Base-by-base conservation (phyloP, 345 rosid genomes). In the Eucalyptus tenuipes region DNA sequence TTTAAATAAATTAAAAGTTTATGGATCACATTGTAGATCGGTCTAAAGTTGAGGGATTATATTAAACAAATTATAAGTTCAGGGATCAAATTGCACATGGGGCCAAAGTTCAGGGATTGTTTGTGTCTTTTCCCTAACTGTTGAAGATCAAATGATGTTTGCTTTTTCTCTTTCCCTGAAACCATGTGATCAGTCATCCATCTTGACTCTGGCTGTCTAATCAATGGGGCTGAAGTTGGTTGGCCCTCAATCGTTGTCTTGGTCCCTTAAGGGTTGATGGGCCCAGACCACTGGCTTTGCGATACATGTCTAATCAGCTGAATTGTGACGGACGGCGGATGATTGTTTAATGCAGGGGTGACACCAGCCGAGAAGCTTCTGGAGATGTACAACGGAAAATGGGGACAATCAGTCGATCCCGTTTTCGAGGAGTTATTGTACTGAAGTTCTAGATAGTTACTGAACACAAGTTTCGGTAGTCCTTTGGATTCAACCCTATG, bases 361-460 rank as follows among this genome's bases (percentile, higher is more conserved):
- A 90, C 89, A n/a, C 91, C 91, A 22, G 89, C 91, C 13, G 91
- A 88, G 89, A 71, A 88, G 53, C 91, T 90, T 49, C 13, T 88
- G 88, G 89, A 90, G 86, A 22, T 90, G 88, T 90, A 90, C 86
- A 33, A 86, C 48, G 91, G 88, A 68, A 86, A 88, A 48, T 90
- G 91, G 91, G 64, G 82, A 22, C 91, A 86, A 31, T 88, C 89
- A 12, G 89, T 86, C 22, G 87, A 90, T 88, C 91, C 91, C 8
- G 87, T 90, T 15, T 90, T 86, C n/a, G 87, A 88, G 87, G 91
- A 90, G 91, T 61, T 90, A 10, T 49, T 86, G 29, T 88, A 86
- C 87, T 89, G 88, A 87, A 40, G 79, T 33, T 86, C 7, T 17
- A 86, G 87, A 33, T 40, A 75, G 15, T 10, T 75, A 75, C 82